These are phyloP conservation scores for Linnemannia exigua DNA, from an alignment of 192 early-diverging fungal genomes.

Conservation along the genomic window DNA sequence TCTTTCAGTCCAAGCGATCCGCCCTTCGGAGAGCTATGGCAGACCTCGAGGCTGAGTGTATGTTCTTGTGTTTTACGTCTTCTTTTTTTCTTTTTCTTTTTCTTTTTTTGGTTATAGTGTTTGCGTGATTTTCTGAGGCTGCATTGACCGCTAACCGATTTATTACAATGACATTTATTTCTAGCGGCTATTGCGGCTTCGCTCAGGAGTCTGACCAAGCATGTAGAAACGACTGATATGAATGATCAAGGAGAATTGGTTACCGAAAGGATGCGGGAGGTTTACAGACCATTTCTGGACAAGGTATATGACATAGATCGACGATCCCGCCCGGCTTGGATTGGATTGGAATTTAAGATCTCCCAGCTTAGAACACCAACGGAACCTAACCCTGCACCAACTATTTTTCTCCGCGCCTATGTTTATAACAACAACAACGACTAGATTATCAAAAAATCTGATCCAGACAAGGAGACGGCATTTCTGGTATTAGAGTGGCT, in stretches of 20 bases:
- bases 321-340: too few relatives aligned
- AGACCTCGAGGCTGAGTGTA: constrained; percentile 26
- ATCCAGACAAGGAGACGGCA: constrained; percentile 24
- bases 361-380: too few relatives aligned
- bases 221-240: constrained; percentile 4
- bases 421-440: background rate
- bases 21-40: constrained; percentile 17
- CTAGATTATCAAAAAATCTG: constrained; percentile 37
- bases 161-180: background rate
- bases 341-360: too few relatives aligned
- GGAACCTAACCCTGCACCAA: background rate
- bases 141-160: too few relatives aligned
- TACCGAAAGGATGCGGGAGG: constrained; percentile 13
- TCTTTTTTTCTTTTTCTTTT: background rate
- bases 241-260: background rate
- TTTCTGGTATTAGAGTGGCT: constrained; percentile 34
- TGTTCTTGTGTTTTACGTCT: background rate
- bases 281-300: constrained; percentile 21
- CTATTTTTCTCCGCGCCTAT: background rate
- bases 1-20: constrained; percentile 39
- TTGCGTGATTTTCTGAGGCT: too few relatives aligned
- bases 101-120: background rate
- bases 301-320: constrained; percentile 8
- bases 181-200: constrained; percentile 17
- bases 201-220: constrained; percentile 3